Base-by-base conservation (phyloP, 352 stramenopile species). In the Globisporangium iwayamae region DNA sequence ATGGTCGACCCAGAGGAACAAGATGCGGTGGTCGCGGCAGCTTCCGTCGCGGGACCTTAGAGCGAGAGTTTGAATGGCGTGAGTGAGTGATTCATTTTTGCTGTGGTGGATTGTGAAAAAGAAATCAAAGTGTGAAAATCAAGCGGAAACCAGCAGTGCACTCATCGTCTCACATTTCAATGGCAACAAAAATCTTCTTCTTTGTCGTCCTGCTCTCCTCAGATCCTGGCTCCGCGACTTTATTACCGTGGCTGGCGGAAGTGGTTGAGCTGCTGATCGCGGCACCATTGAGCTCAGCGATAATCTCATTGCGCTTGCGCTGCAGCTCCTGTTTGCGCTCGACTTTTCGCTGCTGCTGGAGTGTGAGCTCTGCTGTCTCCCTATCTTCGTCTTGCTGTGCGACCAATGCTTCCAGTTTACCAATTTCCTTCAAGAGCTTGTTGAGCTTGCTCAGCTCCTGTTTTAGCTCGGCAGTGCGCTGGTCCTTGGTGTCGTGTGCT, bases 371-470 rank as follows among this genome's bases (percentile, higher is more conserved):
- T 22, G 55, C 51, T 14, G 36, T 41, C 36, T 22, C 52, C 16
- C 65, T 59, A 16, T 73, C 53, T 10, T 34, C 43, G 4, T 61
- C 61, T 38, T 54, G 47, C 16, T 36, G 32, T 2, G 62, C 28
- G 63, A 6, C 46, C 52, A 28, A 28, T 28, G n/a, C 47, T 45
- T 81, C 70, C 8, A 78, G 48, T 50, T 76, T 74, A 28, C 30
- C n/a, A 57, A 78, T 78, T 54, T 78, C 70, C 9, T 72, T 72
- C 20, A 81, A 60, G 54, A 54, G 69, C 13, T 78, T 80, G 55
- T 89, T 90, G 56, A 90, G 61, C 32, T 74, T 75, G 28, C 77
- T 79, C 45, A 90, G 65, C 22, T 88, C 70, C 13, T 63, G 70
- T 69, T 86, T 85, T 38, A 82, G 64, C 46, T 75, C 62, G 11